Conservation (phyloP, 176 grass and related monocot species). For the Lolium rigidum region DNA sequence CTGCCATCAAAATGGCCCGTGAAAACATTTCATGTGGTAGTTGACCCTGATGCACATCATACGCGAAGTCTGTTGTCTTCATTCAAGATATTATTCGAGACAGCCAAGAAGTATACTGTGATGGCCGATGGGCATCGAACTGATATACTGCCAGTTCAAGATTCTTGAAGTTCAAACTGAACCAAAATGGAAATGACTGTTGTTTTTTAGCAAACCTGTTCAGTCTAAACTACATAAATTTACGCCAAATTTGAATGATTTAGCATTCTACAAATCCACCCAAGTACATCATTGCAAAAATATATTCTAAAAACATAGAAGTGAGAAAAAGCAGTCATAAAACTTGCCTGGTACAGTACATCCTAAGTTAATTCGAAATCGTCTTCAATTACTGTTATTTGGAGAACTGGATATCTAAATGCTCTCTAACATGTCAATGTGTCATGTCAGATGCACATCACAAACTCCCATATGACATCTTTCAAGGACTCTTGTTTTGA, state of each 20-base stretch:
- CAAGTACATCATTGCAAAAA: background rate
- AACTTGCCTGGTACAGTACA: background rate
- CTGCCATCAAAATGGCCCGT: background rate
- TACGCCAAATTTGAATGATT: conserved; percentile 3
- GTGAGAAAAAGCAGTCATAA: background rate
- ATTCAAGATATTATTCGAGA: conserved; percentile 41
- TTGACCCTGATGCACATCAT: conserved; percentile 10
- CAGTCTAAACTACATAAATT: background rate
- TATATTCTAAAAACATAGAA: background rate
- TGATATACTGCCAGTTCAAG: conserved; percentile 21
- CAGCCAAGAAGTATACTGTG: conserved; percentile 28
- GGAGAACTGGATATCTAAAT: conserved; percentile 15
- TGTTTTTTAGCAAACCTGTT: background rate
- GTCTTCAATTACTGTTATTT: background rate
- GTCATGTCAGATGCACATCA: background rate
- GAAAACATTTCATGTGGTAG: conserved; percentile 51
- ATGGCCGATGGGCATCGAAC: background rate
- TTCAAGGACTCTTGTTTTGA: background rate
- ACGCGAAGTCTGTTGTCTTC: conserved; percentile 35
- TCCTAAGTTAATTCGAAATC: background rate
- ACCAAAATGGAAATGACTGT: background rate
- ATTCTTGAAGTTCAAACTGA: conserved; percentile 22
- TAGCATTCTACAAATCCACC: background rate
- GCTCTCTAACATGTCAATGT: conserved; percentile 17
- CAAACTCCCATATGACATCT: conserved; percentile 10